These are phyloP conservation scores for Pichia inconspicua DNA, from an alignment of 1,139 yeast genomes.

Conservation along the genomic window DNA sequence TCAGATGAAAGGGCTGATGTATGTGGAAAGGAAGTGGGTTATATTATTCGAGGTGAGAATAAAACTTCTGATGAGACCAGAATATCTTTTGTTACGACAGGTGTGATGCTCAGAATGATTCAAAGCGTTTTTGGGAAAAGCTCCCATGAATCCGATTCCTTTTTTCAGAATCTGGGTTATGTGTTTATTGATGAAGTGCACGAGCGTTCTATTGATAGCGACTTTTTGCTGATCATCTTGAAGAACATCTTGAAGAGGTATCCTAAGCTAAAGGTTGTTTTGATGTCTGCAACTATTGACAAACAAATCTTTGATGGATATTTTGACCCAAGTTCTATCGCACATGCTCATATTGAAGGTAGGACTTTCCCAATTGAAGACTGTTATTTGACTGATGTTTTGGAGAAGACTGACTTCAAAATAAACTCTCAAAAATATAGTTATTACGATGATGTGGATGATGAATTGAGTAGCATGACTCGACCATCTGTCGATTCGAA, in stretches of 20 bases:
- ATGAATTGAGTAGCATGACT: constrained; percentile 29
- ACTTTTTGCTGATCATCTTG: constrained; percentile 69
- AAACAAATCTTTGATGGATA: constrained; percentile 58
- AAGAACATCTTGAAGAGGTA: constrained; percentile 45
- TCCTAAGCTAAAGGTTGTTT: constrained; percentile 55
- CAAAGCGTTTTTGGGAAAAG: constrained; percentile 38
- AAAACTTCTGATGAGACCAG: constrained; percentile 56
- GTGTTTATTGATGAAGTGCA: constrained; percentile 92
- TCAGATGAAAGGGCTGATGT: constrained; percentile 67
- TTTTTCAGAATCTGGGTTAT: constrained; percentile 54
- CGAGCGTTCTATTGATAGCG: constrained; percentile 88
- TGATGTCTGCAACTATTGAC: constrained; percentile 95
- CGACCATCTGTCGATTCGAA: constrained; percentile 56
- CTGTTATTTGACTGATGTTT: constrained; percentile 57
- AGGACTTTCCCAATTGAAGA: constrained; percentile 88
- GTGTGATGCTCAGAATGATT: constrained; percentile 80
- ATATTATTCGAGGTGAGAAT: constrained; percentile 83
- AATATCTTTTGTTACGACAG: constrained; percentile 82
- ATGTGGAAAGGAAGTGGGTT: constrained; percentile 80
- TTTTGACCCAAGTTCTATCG: constrained; percentile 38
- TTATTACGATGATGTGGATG: constrained; percentile 2
- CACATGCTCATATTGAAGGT: constrained; percentile 77
- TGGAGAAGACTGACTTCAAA: constrained; percentile 47
- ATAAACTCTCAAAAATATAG: constrained; percentile 25
- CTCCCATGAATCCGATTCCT: constrained; percentile 17